Percentiles rank a stretch among this genome's conserved stretches.
Evolutionary conservation across 169 alveolate species (phyloP).

Genomic region (Eimeria sp.): DNA sequence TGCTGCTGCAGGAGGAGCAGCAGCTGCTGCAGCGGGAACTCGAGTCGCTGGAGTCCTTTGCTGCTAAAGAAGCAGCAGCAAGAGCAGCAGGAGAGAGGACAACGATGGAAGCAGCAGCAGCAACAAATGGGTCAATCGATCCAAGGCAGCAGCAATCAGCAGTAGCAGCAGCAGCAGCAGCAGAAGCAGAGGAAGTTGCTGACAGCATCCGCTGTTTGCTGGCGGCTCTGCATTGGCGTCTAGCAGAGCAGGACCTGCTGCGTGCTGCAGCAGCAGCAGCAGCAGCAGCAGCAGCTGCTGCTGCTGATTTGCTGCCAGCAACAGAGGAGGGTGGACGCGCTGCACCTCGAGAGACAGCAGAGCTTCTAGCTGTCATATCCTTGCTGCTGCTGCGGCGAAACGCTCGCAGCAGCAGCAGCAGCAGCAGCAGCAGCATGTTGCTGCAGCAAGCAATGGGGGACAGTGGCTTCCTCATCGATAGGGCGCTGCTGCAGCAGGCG

Average conservation of each 20-base stretch:
- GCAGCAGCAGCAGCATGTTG: slow-evolving; percentile 49
- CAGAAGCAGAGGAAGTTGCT: slow-evolving; percentile 47
- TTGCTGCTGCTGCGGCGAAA: slow-evolving; percentile 36
- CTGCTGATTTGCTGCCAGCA: background rate
- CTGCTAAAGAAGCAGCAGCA: slow-evolving; percentile 49
- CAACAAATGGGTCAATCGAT: background rate
- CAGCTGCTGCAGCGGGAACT: slow-evolving; percentile 54
- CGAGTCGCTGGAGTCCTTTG: background rate
- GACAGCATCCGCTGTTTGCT: slow-evolving; percentile 9
- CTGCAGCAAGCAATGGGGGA: slow-evolving; percentile 15
- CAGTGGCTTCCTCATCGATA: slow-evolving; percentile 12
- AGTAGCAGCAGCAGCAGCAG: slow-evolving; percentile 65
- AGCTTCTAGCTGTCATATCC: slow-evolving; percentile 13
- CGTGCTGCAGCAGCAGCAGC: slow-evolving; percentile 50
- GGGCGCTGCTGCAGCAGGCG: slow-evolving; percentile 56
- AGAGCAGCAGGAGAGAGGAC: slow-evolving; percentile 12
- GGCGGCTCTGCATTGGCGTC: slow-evolving; percentile 10
- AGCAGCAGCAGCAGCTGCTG: slow-evolving; percentile 54
- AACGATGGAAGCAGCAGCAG: slow-evolving; percentile 27
- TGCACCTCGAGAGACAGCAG: slow-evolving; percentile 47
- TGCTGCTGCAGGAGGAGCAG: slow-evolving; percentile 50
- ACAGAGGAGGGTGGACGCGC: background rate
- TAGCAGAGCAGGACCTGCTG: slow-evolving; percentile 23
- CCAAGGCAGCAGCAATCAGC: slow-evolving; percentile 22
- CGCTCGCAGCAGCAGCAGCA: slow-evolving; percentile 36